These are phyloP conservation scores for Rhododendron vialii DNA, from an alignment of 148 eudicot genomes.

Conservation along the genomic window DNA sequence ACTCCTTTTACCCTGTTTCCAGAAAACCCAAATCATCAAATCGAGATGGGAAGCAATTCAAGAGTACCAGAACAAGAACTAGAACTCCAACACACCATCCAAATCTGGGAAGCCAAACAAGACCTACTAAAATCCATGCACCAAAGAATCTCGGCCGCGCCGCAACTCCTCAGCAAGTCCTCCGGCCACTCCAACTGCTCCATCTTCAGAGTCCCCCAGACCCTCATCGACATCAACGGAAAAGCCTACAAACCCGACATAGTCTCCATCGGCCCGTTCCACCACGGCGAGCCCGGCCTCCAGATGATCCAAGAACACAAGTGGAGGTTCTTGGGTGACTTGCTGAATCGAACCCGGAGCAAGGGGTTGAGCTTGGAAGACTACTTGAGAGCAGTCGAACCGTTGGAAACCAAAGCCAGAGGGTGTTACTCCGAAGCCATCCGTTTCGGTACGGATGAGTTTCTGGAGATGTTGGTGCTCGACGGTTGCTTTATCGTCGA, in stretches of 20 bases:
- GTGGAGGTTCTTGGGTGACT: slow-evolving; percentile 47
- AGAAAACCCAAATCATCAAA: background rate
- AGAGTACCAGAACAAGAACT: too few relatives aligned
- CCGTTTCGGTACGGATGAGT: slow-evolving; percentile 16
- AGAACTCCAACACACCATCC: slow-evolving; percentile 9
- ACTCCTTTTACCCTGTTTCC: too few relatives aligned
- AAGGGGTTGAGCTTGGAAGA: slow-evolving; percentile 24
- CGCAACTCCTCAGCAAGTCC: slow-evolving; percentile 45
- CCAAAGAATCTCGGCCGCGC: slow-evolving; percentile 27
- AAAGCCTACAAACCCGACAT: slow-evolving; percentile 55
- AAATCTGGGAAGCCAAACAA: slow-evolving; percentile 28
- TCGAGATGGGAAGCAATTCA: slow-evolving; percentile 6
- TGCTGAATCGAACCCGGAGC: slow-evolving; percentile 24
- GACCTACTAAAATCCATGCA: slow-evolving; percentile 26
- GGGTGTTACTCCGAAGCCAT: slow-evolving; percentile 59
- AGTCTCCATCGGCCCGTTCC: slow-evolving; percentile 73
- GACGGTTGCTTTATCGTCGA: slow-evolving; percentile 85
- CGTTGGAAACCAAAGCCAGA: slow-evolving; percentile 40
- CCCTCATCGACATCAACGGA: slow-evolving; percentile 45
- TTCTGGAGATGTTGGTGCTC: slow-evolving; percentile 55
- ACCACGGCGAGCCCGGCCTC: slow-evolving; percentile 42
- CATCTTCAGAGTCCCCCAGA: slow-evolving; percentile 67
- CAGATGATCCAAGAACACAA: slow-evolving; percentile 78
- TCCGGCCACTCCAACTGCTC: slow-evolving; percentile 66
- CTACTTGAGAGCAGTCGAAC: slow-evolving; percentile 36